Base-by-base conservation (phyloP, 2,329 filamentous ascomycete genomes). In the Penicillium sp. region DNA sequence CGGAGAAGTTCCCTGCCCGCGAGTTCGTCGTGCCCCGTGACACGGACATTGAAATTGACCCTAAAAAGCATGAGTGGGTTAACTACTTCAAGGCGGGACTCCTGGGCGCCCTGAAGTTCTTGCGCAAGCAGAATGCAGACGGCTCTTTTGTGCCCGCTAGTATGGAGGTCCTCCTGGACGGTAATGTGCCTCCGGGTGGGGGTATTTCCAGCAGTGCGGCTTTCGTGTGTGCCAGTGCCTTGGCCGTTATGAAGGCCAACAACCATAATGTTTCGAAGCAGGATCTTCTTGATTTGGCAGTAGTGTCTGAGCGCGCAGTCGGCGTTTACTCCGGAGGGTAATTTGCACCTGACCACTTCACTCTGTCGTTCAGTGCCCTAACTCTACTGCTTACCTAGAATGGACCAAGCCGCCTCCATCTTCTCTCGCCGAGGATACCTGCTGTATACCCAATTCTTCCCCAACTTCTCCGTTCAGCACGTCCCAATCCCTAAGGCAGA, bases 11-110 rank as follows among this genome's bases (percentile, higher is more conserved):
- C 66, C 79, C 86, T 2, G 70, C 82, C 1, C 80, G 81, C 57
- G 81, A 87, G 59, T 94, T 96, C 65, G 77, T 82, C 40, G 77
- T 96, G 8, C 80, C 85, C 4, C 61, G 65, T 41, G 75, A 77
- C 54, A 75, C 77, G 37, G 72, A 78, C 10, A 77, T 91, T n/a
- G 79, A 85, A 19, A 95, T 98, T 61, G 89, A 97, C 68, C 80
- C 88, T 6, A 83, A 82, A 17, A 80, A 85, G 59, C 86, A 94
- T 58, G 89, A 96, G 72, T 98, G 93, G 93, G 87, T 88, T 51
- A 98, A 97, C 69, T 98, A 98, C 77, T 97, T 98, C 80, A 94
- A 93, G 73, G 87, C 88, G 46, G 93, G 93, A 0, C 75, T 97
- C 43, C 77, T 81, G 31, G 93, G 90, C 28, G 91, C 91, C 1